Evolutionary conservation across 345 rosid species (phyloP), one percentile per base, ranked within the genome.

Genomic region (Bruguiera sexangula): DNA sequence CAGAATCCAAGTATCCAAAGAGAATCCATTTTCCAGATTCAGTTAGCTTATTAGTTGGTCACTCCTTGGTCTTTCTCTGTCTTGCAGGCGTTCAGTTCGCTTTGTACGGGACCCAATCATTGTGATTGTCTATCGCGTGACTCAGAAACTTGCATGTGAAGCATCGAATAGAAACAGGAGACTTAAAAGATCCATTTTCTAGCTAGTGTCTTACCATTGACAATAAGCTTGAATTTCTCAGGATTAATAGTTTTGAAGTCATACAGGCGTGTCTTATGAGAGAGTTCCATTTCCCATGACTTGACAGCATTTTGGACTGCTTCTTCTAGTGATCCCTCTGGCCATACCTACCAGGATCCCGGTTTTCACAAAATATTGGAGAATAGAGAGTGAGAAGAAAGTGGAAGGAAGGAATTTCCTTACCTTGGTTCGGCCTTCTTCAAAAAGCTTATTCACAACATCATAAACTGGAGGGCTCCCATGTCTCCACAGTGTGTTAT

Each of bases 231-330:
- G 73, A 93, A 90, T 60, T 83, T 89, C 1, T 86, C 86, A 4
- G 90, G 93, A 54, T 84, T 87, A 5, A 89, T 84, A 70, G 87
- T 85, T 81, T 84, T 87, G 78, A 90, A 81, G 72, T 87, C 97
- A 57, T 82, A 84, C 34, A 90, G 79, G 31, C 80, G 86, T 48
- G 82, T 81, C 75, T 93, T 89, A 75, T 89, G 93, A 18, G 93
- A 87, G 24, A 90, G 67, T 72, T 93, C 97, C 97, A 86, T 84
- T 74, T 90, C 98, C 98, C 97, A 89, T 68, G 92, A 76, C 80
- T 90, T 89, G 26, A 93, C 73, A 1, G 96, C 97, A 31, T 85
- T 93, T 73, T 93, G 91, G 54, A 93, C 89, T 2, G 72, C 79
- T 75, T 88, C 98, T 83, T 88, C 98, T 10, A 89, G 63, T 6